Percentiles rank a stretch among this genome's conserved stretches.
phyloP scores from a whole-genome alignment of 176 grass and related monocot species.

The Oryza meyeriana region DNA sequence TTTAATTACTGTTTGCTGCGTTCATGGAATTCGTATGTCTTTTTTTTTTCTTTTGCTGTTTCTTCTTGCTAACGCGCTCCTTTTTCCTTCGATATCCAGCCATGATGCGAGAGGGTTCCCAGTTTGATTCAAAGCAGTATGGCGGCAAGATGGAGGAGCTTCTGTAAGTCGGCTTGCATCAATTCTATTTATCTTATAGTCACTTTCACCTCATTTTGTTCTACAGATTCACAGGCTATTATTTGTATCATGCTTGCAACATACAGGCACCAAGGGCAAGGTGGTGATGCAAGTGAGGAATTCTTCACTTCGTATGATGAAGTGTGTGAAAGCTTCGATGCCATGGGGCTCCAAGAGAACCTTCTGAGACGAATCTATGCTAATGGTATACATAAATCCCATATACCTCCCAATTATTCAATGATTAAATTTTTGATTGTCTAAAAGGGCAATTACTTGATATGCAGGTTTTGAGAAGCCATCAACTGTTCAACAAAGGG shows the following conservation, averaged over 20 bases:
- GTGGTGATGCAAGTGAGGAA: constrained; percentile 33
- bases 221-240: background rate
- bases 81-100: constrained; percentile 1
- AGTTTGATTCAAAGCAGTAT: constrained; percentile 35
- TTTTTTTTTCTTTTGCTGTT: too few species aligned
- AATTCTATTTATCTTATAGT: background rate
- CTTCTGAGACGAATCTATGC: constrained; percentile 63
- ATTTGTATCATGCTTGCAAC: background rate
- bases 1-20: too few species aligned
- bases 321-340: constrained; percentile 55
- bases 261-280: constrained; percentile 21
- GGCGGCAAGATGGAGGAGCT: constrained; percentile 37
- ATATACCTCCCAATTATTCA: background rate
- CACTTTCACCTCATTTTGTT: background rate
- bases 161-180: constrained; percentile 8
- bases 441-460: background rate
- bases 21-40: too few species aligned
- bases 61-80: background rate
- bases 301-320: constrained; percentile 67
- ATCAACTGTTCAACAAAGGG: constrained; percentile 61
- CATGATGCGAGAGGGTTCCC: constrained; percentile 30
- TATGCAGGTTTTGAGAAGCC: constrained; percentile 64
- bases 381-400: constrained; percentile 31
- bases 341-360: constrained; percentile 57
- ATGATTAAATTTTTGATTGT: background rate